Percentiles rank a stretch among this genome's conserved stretches.
These are phyloP conservation scores for Lasiodiplodia theobromae DNA, from an alignment of 2,329 filamentous ascomycete species.

Conservation along the genomic window DNA sequence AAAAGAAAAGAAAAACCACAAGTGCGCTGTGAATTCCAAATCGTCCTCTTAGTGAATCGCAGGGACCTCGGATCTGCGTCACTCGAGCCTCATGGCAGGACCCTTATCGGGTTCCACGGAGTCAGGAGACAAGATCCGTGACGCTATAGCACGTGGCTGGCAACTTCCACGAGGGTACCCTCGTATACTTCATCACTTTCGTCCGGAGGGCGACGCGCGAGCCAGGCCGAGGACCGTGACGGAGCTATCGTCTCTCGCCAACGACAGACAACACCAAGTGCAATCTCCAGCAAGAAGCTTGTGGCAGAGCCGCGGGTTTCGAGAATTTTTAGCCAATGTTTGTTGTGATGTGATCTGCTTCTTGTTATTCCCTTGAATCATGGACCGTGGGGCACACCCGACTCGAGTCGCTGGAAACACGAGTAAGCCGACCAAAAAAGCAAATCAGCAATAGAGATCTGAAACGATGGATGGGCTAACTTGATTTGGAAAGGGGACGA, in stretches of 20 bases:
- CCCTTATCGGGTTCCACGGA: neutral
- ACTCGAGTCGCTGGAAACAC: no score
- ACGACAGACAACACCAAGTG: neutral
- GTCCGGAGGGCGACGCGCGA: neutral
- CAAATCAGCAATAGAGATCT: no score
- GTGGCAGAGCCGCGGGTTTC: no score
- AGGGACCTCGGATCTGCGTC: neutral
- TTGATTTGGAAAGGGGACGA: constrained; percentile 1
- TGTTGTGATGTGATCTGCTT: no score
- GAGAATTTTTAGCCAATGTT: no score
- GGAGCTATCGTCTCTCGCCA: neutral
- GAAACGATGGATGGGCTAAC: neutral
- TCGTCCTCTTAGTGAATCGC: neutral
- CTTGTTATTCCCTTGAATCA: no score
- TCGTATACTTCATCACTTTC: neutral
- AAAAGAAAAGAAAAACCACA: no score
- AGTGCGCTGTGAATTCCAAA: neutral
- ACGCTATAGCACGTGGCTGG: neutral
- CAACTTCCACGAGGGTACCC: neutral
- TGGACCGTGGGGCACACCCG: no score
- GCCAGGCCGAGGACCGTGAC: neutral
- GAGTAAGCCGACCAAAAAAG: no score
- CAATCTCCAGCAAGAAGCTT: neutral
- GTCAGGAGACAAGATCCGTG: neutral
- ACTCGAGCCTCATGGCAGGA: neutral